Evolutionary conservation across 768 basidiomycete species (phyloP), one percentile per base, ranked within the genome.

Genomic region (Podaxis sp.): DNA sequence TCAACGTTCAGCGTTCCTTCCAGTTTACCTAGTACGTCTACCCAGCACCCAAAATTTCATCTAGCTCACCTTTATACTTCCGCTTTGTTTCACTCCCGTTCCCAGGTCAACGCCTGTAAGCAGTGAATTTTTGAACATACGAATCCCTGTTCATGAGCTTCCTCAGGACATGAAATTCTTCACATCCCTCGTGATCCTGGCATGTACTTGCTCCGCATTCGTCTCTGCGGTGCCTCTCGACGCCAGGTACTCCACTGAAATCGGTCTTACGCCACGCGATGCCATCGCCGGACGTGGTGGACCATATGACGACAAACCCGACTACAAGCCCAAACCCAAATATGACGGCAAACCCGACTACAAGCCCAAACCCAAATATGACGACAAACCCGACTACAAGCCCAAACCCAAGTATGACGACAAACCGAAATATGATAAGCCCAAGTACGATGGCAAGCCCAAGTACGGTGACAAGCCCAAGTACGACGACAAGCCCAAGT

Each of bases 161-260:
- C 20, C 4, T 38, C 36, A 62, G 60, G 28, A 24, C 44, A 62
- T 62, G 60, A 62, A 62, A 36, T 53, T 62, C 26, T 48, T 62
- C 20, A 36, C 53, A 12, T 55, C 60, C 22, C 30, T 62, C 8
- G 44, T 62, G 4, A 17, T 62, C 17, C 41, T 62, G 17, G 60
- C 53, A 11, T 48, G 60, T 17, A 38, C 53, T 48, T 62, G 41
- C 33, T 33, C 53, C 12, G 41, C 53, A 11, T 49, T 54, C 24
- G 60, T 46, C 51, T 61, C 60, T 15, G 60, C 53, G 20, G 53
- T 38, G 52, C 60, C 60, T 46, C 20, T 48, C 30, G 33, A 50
- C 22, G 15, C 48, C 17, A 20, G 46, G 40, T 22, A 24, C 22
- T 36, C 36, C n/a, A 12, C 33, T 10, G 33, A 33, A 33, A 33